Base-by-base conservation (phyloP, 345 rosid species). In the Barbarea vulgaris region DNA sequence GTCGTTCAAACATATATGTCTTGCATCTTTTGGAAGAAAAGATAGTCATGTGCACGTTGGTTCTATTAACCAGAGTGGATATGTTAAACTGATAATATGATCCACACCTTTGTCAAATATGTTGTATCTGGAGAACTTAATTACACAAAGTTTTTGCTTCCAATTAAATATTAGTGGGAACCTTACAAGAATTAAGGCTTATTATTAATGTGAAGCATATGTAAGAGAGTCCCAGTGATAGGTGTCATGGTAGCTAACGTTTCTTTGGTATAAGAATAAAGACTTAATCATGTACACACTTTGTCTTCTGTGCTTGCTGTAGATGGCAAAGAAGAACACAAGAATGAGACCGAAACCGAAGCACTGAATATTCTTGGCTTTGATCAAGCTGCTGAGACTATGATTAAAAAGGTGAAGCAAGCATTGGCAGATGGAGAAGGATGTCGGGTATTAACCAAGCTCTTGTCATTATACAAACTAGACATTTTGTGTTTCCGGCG, bases 401-500 rank as follows among this genome's bases (percentile, higher is more conserved):
- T 88, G 97, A 83, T 96, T 71, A 93, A 88, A 83, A 93, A 91
- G 82, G 95, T 89, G 82, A 96, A 88, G 86, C 89, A 91, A 64
- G 98, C 97, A 19, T 81, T 96, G 84, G 83, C 70, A 57, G 80
- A 88, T 64, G 93, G 87, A 75, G 98, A 96, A 87, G 99, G 98
- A 80, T 96, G 99, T 70, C 88, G 87, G 93, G 99, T 96, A 91
- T 51, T 44, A 21, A 57, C 48, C 57, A 3, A 34, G 36, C 73
- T 27, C 67, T 80, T 75, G 42, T 64, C 67, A 5, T 50, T 47
- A 31, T 42, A 36, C 55, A 31, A 50, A 36, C 19, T 44, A 64
- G 39, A 48, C 6, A 54, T 61, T 4, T 18, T 33, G 36, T 42
- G 11, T 24, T 51, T 14, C 3, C 17, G 7, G 47, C 3, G 4